phyloP scores from a whole-genome alignment of 1,139 yeast species.

The Yamadazyma friedrichii region DNA sequence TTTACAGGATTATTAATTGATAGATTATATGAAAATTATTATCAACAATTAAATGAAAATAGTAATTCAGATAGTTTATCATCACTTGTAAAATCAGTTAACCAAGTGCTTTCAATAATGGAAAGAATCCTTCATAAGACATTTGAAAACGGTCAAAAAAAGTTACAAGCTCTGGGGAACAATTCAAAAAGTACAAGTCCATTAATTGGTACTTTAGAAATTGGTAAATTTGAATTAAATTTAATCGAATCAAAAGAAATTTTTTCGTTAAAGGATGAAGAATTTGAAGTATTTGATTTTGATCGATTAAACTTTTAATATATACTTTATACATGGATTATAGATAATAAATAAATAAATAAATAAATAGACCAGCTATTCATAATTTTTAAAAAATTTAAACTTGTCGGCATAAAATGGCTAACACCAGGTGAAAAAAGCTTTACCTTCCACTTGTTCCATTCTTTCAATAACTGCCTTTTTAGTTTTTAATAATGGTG shows the following conservation, averaged over 20 bases:
- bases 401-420: no score
- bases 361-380: no score
- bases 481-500: conserved; percentile 10
- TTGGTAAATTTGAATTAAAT: conserved; percentile 42
- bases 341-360: no score
- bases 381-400: no score
- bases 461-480: conserved; percentile 50
- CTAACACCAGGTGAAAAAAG: conserved; percentile 66
- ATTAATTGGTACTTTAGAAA: conserved; percentile 38
- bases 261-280: conserved; percentile 27
- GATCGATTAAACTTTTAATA: neutral
- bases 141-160: conserved; percentile 9
- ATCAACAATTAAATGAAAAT: conserved; percentile 1
- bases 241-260: conserved; percentile 35
- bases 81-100: conserved; percentile 33
- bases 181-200: conserved; percentile 30
- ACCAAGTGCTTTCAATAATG: conserved; percentile 52
- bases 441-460: conserved; percentile 54
- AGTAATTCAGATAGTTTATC: conserved; percentile 8
- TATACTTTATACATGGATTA: neutral
- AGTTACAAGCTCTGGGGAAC: neutral
- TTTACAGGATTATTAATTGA: conserved; percentile 78
- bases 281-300: conserved; percentile 10
- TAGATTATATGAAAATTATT: conserved; percentile 39
- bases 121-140: conserved; percentile 45